Percentiles rank a stretch among this genome's conserved stretches.
Evolutionary conservation across 805 yeast species (phyloP).

Genomic region (Komagataella pastoris): DNA sequence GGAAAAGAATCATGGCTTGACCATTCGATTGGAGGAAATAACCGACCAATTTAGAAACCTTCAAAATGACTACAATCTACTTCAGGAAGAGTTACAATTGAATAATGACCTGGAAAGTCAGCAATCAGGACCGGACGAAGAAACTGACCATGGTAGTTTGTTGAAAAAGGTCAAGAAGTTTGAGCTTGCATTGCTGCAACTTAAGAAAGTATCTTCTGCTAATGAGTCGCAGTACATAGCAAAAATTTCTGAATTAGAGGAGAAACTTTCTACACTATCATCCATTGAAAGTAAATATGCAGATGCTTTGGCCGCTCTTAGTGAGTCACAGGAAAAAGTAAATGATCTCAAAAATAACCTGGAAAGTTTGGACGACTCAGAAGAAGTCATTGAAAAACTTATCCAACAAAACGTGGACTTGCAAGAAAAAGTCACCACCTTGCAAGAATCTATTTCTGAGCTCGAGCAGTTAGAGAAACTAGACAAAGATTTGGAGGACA

Average conservation of each 20-base stretch:
- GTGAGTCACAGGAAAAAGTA: slow-evolving; percentile 6
- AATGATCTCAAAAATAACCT: slow-evolving; percentile 15
- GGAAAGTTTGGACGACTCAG: slow-evolving; percentile 15
- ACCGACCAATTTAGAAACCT: slow-evolving; percentile 18
- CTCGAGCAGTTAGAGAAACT: slow-evolving; percentile 35
- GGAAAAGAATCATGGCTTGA: slow-evolving; percentile 19
- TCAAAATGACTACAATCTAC: slow-evolving; percentile 16
- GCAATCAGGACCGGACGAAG: slow-evolving; percentile 9
- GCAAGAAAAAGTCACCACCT: slow-evolving; percentile 14
- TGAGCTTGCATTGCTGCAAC: slow-evolving; percentile 8
- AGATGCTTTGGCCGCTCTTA: slow-evolving; percentile 7
- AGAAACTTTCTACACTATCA: not conserved
- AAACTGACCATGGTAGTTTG: slow-evolving; percentile 1
- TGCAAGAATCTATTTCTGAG: slow-evolving; percentile 27
- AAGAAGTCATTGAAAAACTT: slow-evolving; percentile 19
- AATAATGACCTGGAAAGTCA: slow-evolving; percentile 24
- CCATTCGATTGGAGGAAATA: slow-evolving; percentile 14
- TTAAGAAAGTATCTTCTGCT: slow-evolving; percentile 6
- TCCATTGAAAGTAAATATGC: not conserved
- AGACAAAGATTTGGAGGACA: slow-evolving; percentile 35
- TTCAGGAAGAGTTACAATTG: slow-evolving; percentile 23
- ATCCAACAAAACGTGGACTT: slow-evolving; percentile 23
- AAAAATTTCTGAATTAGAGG: not conserved
- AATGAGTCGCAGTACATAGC: slow-evolving; percentile 2
- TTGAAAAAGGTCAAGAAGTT: slow-evolving; percentile 1